Evolutionary conservation across 768 basidiomycete species (phyloP).

Genomic region (Kwoniella dejecticola): DNA sequence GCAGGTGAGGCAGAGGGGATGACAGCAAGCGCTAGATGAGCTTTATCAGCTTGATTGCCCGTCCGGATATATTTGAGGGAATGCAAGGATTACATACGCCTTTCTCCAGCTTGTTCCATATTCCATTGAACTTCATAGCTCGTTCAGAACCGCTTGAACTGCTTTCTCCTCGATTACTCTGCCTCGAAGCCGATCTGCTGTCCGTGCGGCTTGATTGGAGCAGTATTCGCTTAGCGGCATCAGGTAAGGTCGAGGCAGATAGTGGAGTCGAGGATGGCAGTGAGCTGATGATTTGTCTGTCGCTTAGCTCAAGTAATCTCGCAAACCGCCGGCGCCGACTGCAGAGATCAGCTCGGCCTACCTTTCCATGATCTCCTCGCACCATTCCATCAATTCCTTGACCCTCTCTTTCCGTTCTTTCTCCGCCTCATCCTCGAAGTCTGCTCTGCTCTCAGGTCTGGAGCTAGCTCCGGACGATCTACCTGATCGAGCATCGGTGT

Average conservation of each 20-base stretch:
- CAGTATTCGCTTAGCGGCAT: conserved; percentile 33
- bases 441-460: conserved; percentile 23
- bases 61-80: too few species aligned
- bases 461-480: conserved; percentile 28
- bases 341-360: too few species aligned
- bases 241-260: conserved; percentile 29
- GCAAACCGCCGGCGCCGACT: neutral
- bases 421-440: conserved; percentile 29
- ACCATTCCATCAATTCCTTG: conserved; percentile 43
- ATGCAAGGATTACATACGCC: conserved; percentile 42
- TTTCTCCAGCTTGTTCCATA: conserved; percentile 45
- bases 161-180: conserved; percentile 9
- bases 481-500: conserved; percentile 10
- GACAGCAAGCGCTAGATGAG: conserved; percentile 30
- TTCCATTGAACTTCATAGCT: conserved; percentile 37
- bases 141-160: conserved; percentile 28
- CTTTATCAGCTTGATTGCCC: neutral
- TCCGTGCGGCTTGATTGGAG: conserved; percentile 9
- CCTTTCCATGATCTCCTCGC: conserved; percentile 45
- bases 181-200: conserved; percentile 23
- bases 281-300: conserved; percentile 12
- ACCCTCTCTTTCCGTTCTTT: conserved; percentile 36
- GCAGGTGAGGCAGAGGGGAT: conserved; percentile 44
- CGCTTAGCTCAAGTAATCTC: neutral
- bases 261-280: conserved; percentile 26